Evolutionary conservation across 108 stramenopile genomes (phyloP), one percentile per base, ranked within the genome.

Genomic region (Cylindrotheca closterium): DNA sequence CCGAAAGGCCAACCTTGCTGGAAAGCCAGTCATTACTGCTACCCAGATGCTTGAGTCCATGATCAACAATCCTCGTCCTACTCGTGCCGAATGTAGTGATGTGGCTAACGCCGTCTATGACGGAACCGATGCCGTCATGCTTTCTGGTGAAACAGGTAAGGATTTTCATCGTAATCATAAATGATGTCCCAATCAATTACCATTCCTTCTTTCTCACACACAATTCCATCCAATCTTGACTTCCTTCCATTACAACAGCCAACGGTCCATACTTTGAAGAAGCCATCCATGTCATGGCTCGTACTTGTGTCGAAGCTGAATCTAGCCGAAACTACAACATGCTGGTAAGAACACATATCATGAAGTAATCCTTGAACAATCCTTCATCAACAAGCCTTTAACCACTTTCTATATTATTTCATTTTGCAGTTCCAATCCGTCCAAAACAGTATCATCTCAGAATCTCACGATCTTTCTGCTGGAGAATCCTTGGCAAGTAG

Each of bases 41-140:
- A 67, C 96, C 7, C 97, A 98, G 71, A 98, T 98, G 97, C 76
- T 98, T 18, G 97, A 98, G 62, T 80, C 82, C 42, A 99, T 99
- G 99, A 95, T 98, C 68, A 82, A 31, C 57, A 98, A 98, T 71
- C 99, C 99, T 48, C 92, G 99, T 55, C 99, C 99, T 17, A 99
- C 99, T 24, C 96, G 99, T 66, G 99, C 99, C 3, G 99, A 99
- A 73, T 97, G 96, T 80, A 87, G 96, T 30, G 99, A 99, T 73
- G 98, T 99, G 31, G 99, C 99, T 58, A 99, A 99, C 71, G 98
- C 99, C 24, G 95, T 96, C 5, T 78, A 93, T 25, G 97, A 98
- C 54, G 97, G 97, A 56, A 93, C 97, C 49, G 96, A 97, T 25
- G 63, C 63, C 56, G 97, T 98, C 60, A 98, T 98, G 96, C 82